A percentile compares a stretch with the other conserved stretches of the same genome.
These are phyloP conservation scores for Marasmius sp. DNA, from an alignment of 1,284 basidiomycete genomes.

Conservation along the genomic window DNA sequence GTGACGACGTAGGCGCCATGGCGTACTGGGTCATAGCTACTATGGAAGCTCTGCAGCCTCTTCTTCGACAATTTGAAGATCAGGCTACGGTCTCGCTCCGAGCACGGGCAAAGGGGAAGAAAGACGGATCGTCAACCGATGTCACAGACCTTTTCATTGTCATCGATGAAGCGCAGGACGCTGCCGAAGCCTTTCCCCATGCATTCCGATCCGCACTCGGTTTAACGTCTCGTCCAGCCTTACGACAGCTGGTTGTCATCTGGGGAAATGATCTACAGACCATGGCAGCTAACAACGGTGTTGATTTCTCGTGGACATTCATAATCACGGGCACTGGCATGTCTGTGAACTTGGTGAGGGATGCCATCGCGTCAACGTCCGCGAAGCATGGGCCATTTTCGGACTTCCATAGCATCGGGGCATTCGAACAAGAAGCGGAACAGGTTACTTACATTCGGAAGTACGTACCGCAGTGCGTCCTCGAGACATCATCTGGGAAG, in stretches of 20 bases:
- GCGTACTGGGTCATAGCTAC: neutral
- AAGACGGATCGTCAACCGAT: neutral
- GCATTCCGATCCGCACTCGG: neutral
- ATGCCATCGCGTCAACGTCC: constrained; percentile 2
- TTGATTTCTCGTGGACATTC: neutral
- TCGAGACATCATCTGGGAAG: neutral
- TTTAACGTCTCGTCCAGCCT: neutral
- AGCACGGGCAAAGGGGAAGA: too few species aligned
- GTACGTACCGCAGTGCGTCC: neutral
- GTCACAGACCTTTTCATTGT: neutral
- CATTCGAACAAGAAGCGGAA: neutral
- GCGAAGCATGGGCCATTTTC: neutral
- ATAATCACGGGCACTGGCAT: constrained; percentile 7
- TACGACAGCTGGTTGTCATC: neutral
- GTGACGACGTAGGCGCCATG: neutral
- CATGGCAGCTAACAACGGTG: neutral
- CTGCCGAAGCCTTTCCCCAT: neutral
- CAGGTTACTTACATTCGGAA: neutral
- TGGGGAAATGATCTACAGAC: neutral
- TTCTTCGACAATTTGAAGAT: neutral
- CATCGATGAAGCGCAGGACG: neutral
- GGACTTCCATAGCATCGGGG: neutral
- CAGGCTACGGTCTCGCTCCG: neutral
- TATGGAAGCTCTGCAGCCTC: neutral
- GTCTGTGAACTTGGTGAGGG: neutral